A percentile compares a stretch with the other conserved stretches of the same genome.
These are phyloP conservation scores for Fusarium xyrophilum DNA, from an alignment of 2,329 filamentous ascomycete species.

Conservation along the genomic window DNA sequence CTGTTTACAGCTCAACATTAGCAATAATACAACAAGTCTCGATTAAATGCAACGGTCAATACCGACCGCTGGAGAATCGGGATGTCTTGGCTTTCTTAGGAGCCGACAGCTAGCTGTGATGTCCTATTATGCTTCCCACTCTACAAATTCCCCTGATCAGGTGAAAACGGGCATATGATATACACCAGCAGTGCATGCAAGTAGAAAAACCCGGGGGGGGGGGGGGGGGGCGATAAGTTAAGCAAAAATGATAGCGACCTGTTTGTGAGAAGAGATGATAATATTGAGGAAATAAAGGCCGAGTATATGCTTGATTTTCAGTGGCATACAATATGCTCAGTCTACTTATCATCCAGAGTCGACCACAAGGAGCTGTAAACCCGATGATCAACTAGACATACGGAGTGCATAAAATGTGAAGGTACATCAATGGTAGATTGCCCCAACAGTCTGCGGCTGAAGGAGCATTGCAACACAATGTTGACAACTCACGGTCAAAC, in stretches of 20 bases:
- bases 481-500: not conserved
- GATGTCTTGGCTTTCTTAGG: not conserved
- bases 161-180: not conserved
- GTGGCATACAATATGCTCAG: not conserved
- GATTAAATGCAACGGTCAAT: not conserved
- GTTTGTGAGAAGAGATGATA: not conserved
- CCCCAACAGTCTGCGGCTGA: not conserved
- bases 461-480: constrained; percentile 5
- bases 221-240: not conserved
- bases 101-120: not conserved
- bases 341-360: not conserved
- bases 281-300: not conserved
- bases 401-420: not conserved
- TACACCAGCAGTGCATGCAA: not conserved
- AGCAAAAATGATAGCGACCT: not conserved
- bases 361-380: not conserved
- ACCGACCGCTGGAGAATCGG: not conserved
- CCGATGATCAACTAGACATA: not conserved
- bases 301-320: not conserved
- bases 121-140: not conserved
- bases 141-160: not conserved
- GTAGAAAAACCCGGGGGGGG: not conserved
- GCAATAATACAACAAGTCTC: not conserved
- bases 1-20: too few relatives aligned
- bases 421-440: not conserved